phyloP scores from a whole-genome alignment of 768 basidiomycete species.

The Suillus lakei region DNA sequence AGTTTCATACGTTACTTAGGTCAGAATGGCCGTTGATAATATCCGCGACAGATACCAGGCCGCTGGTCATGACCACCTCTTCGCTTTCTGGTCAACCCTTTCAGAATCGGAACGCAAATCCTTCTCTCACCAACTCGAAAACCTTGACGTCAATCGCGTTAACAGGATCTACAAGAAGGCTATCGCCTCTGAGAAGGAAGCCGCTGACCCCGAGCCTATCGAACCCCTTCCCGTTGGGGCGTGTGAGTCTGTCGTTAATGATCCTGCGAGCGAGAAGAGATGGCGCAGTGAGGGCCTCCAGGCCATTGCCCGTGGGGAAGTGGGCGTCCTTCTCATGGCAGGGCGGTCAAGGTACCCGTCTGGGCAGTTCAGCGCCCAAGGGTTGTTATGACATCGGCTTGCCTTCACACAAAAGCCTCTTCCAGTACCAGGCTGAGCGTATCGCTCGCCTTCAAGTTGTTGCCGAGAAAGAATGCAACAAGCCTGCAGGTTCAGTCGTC shows the following conservation, averaged over 20 bases:
- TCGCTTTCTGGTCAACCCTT: slow-evolving; percentile 85
- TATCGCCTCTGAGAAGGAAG: slow-evolving; percentile 63
- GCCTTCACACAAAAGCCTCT: slow-evolving; percentile 90
- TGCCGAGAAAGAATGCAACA: slow-evolving; percentile 60
- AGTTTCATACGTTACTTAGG: slow-evolving; percentile 1
- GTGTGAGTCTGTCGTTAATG: slow-evolving; percentile 63
- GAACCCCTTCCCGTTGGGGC: slow-evolving; percentile 82
- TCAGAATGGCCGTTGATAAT: slow-evolving; percentile 60
- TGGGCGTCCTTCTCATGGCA: slow-evolving; percentile 98
- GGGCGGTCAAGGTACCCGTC: slow-evolving; percentile 94
- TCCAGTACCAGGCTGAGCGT: slow-evolving; percentile 97
- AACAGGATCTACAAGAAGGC: slow-evolving; percentile 88
- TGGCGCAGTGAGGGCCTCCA: slow-evolving; percentile 83
- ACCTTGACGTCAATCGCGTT: slow-evolving; percentile 88
- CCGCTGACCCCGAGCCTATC: slow-evolving; percentile 59
- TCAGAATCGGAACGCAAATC: slow-evolving; percentile 62
- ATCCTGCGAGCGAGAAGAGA: slow-evolving; percentile 59
- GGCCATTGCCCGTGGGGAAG: slow-evolving; percentile 81
- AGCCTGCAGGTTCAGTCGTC: slow-evolving; percentile 62
- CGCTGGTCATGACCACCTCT: slow-evolving; percentile 88
- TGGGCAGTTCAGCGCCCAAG: slow-evolving; percentile 92
- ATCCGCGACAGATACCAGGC: slow-evolving; percentile 69
- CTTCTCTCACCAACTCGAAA: slow-evolving; percentile 73
- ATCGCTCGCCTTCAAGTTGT: slow-evolving; percentile 83
- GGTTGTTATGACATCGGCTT: slow-evolving; percentile 98